Percentiles rank a stretch among this genome's conserved stretches.
phyloP scores from a whole-genome alignment of 805 yeast species.

The Blastobotrys mokoenaii region DNA sequence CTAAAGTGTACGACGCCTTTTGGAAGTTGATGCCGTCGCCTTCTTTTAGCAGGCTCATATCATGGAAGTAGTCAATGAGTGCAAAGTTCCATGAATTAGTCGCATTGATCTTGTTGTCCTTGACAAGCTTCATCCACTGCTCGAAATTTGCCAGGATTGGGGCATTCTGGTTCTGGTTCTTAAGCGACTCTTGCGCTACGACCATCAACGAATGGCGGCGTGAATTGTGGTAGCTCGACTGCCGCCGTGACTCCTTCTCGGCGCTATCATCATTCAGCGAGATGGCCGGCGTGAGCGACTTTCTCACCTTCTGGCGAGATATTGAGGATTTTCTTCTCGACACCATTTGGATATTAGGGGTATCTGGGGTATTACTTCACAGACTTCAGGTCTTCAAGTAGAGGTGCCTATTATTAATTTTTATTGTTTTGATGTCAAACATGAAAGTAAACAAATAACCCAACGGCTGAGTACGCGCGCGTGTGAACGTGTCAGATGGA shows the following conservation, averaged over 20 bases:
- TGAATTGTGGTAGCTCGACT: slow-evolving; percentile 8
- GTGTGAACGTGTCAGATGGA: not conserved
- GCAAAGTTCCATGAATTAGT: slow-evolving; percentile 87
- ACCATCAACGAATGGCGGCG: slow-evolving; percentile 12
- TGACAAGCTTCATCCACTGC: slow-evolving; percentile 74
- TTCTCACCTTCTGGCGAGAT: not conserved
- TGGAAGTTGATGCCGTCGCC: slow-evolving; percentile 81
- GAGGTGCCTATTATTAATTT: not conserved
- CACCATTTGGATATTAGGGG: not conserved
- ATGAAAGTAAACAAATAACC: not conserved
- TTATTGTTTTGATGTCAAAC: not conserved
- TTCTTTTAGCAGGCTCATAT: slow-evolving; percentile 62
- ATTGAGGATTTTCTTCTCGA: not conserved
- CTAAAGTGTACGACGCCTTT: slow-evolving; percentile 82
- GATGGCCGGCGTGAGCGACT: not conserved
- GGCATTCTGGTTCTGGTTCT: slow-evolving; percentile 4
- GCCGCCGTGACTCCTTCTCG: slow-evolving; percentile 18
- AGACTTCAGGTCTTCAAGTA: not conserved
- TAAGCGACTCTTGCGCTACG: slow-evolving; percentile 13
- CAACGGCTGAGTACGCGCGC: not conserved
- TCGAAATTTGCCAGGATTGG: slow-evolving; percentile 43
- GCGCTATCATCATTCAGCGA: slow-evolving; percentile 22
- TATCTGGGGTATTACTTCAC: too few species aligned
- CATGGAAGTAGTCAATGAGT: slow-evolving; percentile 85
- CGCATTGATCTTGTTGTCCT: slow-evolving; percentile 75